Conservation (phyloP, 495 filamentous ascomycete species). For the Lophiotrema nucula region DNA sequence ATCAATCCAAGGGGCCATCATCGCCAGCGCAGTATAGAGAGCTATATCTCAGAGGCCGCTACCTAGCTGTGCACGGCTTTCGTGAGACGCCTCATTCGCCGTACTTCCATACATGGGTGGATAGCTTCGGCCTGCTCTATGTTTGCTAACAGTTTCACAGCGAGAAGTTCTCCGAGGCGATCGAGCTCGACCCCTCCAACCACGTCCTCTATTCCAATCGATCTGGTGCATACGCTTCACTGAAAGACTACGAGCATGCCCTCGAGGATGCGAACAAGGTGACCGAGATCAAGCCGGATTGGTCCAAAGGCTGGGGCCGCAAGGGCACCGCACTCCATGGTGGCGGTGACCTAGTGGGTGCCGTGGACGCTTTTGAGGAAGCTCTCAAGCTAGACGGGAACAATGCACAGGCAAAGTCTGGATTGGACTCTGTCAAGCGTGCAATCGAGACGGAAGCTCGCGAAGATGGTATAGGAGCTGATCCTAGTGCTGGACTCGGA, state of each 20-base stretch:
- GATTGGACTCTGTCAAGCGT: conserved; percentile 74
- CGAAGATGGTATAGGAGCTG: conserved; percentile 63
- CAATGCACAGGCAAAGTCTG: conserved; percentile 90
- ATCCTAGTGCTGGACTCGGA: conserved; percentile 74
- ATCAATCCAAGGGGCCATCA: no score
- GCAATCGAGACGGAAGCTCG: conserved; percentile 80
- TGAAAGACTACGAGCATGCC: conserved; percentile 79
- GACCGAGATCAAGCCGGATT: conserved; percentile 91
- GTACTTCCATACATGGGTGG: no score
- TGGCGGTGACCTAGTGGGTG: conserved; percentile 76
- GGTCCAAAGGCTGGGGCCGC: conserved; percentile 91
- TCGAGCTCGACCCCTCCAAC: conserved; percentile 81
- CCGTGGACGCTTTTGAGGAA: conserved; percentile 85
- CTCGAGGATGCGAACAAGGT: conserved; percentile 90
- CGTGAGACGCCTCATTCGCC: no score
- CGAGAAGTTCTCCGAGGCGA: conserved; percentile 90
- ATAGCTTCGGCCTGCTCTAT: no score
- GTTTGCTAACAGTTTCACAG: conserved; percentile 51
- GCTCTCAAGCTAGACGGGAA: conserved; percentile 86
- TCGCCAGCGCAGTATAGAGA: background rate
- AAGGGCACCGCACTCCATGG: conserved; percentile 92
- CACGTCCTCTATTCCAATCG: conserved; percentile 98
- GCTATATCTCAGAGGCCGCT: background rate
- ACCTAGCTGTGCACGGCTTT: no score
- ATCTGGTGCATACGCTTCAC: conserved; percentile 91